phyloP scores from a whole-genome alignment of 2,329 filamentous ascomycete genomes.

The Elsinoe batatas region DNA sequence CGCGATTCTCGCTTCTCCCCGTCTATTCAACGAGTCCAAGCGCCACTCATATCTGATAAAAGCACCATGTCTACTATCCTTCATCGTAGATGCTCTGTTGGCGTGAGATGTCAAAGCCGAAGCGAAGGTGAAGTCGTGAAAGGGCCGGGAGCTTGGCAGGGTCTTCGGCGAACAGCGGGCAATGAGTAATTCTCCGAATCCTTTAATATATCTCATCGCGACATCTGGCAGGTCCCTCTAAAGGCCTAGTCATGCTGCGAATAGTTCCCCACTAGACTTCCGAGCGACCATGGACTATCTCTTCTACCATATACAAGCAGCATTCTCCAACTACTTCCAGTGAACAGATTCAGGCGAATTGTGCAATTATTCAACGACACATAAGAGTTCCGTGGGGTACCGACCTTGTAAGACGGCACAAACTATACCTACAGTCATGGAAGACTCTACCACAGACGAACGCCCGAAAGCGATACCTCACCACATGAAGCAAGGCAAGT shows the following conservation, averaged over 20 bases:
- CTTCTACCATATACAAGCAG: slow-evolving; percentile 28
- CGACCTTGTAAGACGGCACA: not conserved
- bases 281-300: slow-evolving; percentile 24
- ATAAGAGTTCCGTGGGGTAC: too few relatives aligned
- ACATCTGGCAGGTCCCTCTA: not conserved
- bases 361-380: not conserved
- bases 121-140: too few relatives aligned
- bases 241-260: not conserved
- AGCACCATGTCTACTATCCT: not conserved
- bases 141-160: too few relatives aligned
- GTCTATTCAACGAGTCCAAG: too few relatives aligned
- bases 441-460: slow-evolving; percentile 20
- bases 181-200: not conserved
- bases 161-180: too few relatives aligned
- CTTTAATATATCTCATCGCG: not conserved
- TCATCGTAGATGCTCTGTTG: not conserved
- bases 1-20: too few relatives aligned
- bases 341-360: slow-evolving; percentile 15
- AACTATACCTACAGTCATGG: slow-evolving; percentile 29
- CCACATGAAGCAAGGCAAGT: slow-evolving; percentile 47
- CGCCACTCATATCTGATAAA: too few relatives aligned
- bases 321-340: slow-evolving; percentile 27
- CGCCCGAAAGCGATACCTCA: slow-evolving; percentile 44
- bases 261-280: not conserved
- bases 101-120: not conserved